A percentile compares a stretch with the other conserved stretches of the same genome.
Evolutionary conservation across 176 grass and related monocot genomes (phyloP).

Genomic region (Tuctoria greenei): DNA sequence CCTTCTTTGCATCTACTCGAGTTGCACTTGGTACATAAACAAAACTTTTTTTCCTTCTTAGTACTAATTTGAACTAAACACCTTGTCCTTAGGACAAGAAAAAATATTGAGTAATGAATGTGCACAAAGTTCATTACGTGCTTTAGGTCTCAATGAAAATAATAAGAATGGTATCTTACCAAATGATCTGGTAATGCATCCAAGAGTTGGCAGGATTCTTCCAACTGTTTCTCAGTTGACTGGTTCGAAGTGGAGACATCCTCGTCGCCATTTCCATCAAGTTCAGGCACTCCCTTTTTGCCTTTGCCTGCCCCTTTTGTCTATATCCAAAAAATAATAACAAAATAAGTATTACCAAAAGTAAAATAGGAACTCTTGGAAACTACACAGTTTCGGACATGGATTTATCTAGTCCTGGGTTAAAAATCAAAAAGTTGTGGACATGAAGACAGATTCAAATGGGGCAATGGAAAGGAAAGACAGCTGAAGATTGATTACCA

Average conservation of each 20-base stretch:
- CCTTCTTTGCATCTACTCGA: background rate
- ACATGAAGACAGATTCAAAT: background rate
- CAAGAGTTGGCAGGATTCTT: slow-evolving; percentile 48
- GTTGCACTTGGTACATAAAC: background rate
- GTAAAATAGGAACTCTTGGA: background rate
- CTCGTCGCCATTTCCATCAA: slow-evolving; percentile 61
- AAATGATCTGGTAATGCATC: slow-evolving; percentile 60
- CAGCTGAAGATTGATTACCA: slow-evolving; percentile 18
- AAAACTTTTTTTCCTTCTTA: too few species aligned
- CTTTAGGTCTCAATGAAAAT: background rate
- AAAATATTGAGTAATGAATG: background rate
- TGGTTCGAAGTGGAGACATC: slow-evolving; percentile 69
- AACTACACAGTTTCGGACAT: background rate
- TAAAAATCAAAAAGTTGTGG: background rate
- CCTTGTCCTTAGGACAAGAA: too few species aligned
- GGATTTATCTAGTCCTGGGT: slow-evolving; percentile 16
- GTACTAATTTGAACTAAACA: too few species aligned
- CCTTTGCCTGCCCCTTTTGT: slow-evolving; percentile 58
- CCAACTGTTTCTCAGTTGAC: slow-evolving; percentile 64
- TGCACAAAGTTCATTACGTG: background rate
- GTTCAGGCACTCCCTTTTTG: slow-evolving; percentile 57
- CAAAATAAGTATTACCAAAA: slow-evolving; percentile 10
- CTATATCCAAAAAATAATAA: slow-evolving; percentile 28
- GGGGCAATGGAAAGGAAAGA: background rate
- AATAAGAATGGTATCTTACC: slow-evolving; percentile 39